These are phyloP conservation scores for Linnemannia hyalina DNA, from an alignment of 192 early-diverging fungal species.

Conservation along the genomic window DNA sequence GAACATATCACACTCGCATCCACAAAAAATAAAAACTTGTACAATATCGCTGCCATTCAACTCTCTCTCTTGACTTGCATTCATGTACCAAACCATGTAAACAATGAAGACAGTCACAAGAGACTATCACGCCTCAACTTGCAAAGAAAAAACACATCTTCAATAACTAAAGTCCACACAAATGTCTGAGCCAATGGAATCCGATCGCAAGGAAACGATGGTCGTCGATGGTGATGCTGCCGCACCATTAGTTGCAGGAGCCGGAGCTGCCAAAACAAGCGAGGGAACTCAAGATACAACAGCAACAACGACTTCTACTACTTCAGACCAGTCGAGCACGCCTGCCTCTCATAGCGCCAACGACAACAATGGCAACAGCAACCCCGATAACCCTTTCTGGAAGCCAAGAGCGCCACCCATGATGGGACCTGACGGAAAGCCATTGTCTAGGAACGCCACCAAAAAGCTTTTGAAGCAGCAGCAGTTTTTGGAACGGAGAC, in stretches of 20 bases:
- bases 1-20: constrained; percentile 3
- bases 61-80: not conserved
- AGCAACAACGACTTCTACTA: not conserved
- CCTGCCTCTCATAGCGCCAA: not conserved
- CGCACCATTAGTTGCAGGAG: not conserved
- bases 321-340: not conserved
- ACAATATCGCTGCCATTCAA: not conserved
- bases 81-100: not conserved
- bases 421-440: constrained; percentile 45
- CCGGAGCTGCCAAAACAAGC: not conserved
- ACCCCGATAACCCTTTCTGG: constrained; percentile 42
- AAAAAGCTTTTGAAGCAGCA: constrained; percentile 80
- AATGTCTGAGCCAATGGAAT: constrained; percentile 2
- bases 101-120: not conserved
- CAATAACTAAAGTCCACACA: not conserved
- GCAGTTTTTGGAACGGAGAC: constrained; percentile 62
- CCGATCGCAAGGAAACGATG: not conserved
- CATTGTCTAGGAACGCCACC: constrained; percentile 77
- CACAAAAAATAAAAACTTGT: not conserved
- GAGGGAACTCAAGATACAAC: not conserved
- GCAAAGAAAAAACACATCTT: too few species aligned
- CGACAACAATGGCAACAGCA: not conserved
- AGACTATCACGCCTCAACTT: not conserved
- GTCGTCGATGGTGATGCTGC: not conserved
- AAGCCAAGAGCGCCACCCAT: constrained; percentile 50